Conservation (phyloP, 2,329 filamentous ascomycete genomes). For the Fusarium dimerum region DNA sequence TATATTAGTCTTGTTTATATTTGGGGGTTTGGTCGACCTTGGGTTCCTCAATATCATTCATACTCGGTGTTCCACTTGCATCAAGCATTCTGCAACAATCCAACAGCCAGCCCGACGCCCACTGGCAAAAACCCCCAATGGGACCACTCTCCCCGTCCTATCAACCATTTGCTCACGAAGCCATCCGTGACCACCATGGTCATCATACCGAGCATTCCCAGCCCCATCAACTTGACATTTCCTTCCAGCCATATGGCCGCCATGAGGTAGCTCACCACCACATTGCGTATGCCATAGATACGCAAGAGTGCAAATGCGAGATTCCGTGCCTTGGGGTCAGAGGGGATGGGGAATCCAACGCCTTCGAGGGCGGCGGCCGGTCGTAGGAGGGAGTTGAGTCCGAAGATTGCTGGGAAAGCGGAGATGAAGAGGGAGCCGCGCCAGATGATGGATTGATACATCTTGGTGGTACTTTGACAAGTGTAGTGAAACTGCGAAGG, state of each 20-base stretch:
- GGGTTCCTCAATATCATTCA: no score
- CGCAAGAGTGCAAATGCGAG: constrained; percentile 7
- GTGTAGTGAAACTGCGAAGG: no score
- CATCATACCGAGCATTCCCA: constrained; percentile 3
- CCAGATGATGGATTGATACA: constrained; percentile 9
- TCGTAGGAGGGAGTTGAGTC: constrained; percentile 12
- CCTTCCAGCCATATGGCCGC: constrained; percentile 14
- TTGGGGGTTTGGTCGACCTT: no score
- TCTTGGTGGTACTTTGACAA: no score
- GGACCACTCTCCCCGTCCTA: constrained; percentile 21
- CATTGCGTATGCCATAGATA: constrained; percentile 18
- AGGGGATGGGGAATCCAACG: constrained; percentile 15
- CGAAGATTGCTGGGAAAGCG: constrained; percentile 16
- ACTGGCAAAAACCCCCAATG: constrained; percentile 22
- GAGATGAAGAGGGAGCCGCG: constrained; percentile 13
- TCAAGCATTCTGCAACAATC: no score
- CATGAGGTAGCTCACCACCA: constrained; percentile 20
- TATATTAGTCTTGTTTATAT: no score
- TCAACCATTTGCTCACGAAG: constrained; percentile 11
- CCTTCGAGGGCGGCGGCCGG: constrained; percentile 12
- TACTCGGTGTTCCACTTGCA: no score
- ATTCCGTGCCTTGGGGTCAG: constrained; percentile 11
- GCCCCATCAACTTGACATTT: constrained; percentile 6
- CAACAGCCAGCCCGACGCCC: background rate
- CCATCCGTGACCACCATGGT: constrained; percentile 16